Evolutionary conservation across 192 early-diverging fungal species (phyloP).

Genomic region (Mortierella claussenii): DNA sequence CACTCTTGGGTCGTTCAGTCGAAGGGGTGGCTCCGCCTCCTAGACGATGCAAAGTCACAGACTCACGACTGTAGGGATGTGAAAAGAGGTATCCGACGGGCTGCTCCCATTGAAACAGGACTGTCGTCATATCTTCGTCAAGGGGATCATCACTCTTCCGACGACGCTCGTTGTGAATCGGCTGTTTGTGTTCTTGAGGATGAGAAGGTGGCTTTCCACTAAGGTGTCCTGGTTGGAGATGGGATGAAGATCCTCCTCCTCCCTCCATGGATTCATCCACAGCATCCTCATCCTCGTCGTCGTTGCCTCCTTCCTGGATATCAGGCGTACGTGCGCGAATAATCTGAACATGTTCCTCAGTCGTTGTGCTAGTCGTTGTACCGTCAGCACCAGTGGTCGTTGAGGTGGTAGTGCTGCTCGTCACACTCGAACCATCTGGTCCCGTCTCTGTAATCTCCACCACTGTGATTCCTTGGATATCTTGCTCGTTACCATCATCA

Average conservation of each 20-base stretch:
- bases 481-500: not conserved
- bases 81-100: conserved; percentile 46
- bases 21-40: not conserved
- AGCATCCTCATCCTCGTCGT: not conserved
- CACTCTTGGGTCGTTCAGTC: not conserved
- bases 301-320: conserved; percentile 18
- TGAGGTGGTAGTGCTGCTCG: conserved; percentile 7
- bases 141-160: not conserved
- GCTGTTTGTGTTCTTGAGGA: not conserved
- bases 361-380: not conserved
- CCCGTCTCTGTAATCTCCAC: conserved; percentile 39
- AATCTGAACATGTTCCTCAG: conserved; percentile 1
- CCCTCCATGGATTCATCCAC: not conserved
- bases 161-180: too few relatives aligned
- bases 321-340: conserved; percentile 40
- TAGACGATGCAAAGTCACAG: conserved; percentile 30
- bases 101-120: conserved; percentile 49
- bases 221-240: not conserved
- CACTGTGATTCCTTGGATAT: conserved; percentile 12
- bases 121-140: conserved; percentile 18
- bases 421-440: conserved; percentile 8
- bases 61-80: conserved; percentile 36
- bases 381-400: too few relatives aligned
- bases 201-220: not conserved
- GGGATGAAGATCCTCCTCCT: not conserved